Percentiles rank a stretch among this genome's conserved stretches.
These are phyloP conservation scores for Paracoccidioides brasiliensis DNA, from an alignment of 2,329 filamentous ascomycete genomes.

Conservation along the genomic window DNA sequence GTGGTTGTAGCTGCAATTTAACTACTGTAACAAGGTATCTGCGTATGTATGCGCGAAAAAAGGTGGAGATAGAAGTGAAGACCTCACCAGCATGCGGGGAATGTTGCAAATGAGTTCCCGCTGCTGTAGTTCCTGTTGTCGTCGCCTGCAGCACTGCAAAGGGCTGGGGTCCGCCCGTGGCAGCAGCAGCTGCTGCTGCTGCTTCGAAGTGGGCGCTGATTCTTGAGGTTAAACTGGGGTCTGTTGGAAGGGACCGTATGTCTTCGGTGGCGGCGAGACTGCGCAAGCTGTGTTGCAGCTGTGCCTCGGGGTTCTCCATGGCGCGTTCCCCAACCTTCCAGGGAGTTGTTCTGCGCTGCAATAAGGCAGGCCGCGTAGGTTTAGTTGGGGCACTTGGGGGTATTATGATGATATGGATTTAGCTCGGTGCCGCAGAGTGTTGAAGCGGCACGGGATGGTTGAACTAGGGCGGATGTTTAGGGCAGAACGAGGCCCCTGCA, in stretches of 20 bases:
- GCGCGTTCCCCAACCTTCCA: background rate
- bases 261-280: background rate
- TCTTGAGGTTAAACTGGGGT: background rate
- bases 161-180: background rate
- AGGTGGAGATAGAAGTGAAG: too few relatives aligned
- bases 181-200: background rate
- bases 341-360: background rate
- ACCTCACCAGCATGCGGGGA: background rate
- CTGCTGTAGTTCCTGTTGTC: background rate
- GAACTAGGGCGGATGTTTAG: background rate
- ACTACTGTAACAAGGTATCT: too few relatives aligned
- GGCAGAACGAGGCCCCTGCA: too few relatives aligned
- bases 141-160: background rate
- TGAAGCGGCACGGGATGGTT: constrained; percentile 1
- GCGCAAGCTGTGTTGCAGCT: background rate
- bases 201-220: background rate
- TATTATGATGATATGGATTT: too few relatives aligned
- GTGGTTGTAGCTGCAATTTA: too few relatives aligned
- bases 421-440: background rate
- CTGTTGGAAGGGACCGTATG: background rate
- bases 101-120: background rate
- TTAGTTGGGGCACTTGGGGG: too few relatives aligned
- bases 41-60: too few relatives aligned
- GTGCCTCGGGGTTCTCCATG: constrained; percentile 2
- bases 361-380: too few relatives aligned